Evolutionary conservation across 2,329 filamentous ascomycete species (phyloP), one percentile per base, ranked within the genome.

Genomic region (Aspergillus spinulosporus): DNA sequence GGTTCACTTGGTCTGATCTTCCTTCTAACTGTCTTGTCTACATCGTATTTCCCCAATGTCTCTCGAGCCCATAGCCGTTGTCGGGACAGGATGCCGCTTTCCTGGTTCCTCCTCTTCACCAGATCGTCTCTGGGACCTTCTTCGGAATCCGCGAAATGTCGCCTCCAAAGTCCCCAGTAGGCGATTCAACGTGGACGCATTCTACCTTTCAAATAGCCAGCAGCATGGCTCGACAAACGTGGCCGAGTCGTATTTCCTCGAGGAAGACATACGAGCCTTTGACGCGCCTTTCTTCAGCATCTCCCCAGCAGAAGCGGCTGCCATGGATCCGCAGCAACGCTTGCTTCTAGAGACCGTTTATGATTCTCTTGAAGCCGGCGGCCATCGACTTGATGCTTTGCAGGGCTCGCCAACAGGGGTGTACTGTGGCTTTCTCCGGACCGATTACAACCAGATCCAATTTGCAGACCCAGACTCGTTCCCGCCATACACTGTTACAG

Each of bases 201-300:
- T 64, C n/a, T 60, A 67, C 32, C 65, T 66, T 47, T 60, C 59
- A 3, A 57, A 68, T 36, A 37, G 60, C 39, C 21, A 46, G 12
- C 48, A 61, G 7, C 60, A 63, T 50, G 64, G 66, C 7, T 59
- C 59, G 12, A 63, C 59, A 26, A 66, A 66, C 12, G 62, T 62
- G 7, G 40, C 58, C 34, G 57, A 63, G 4, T 63, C 62, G 0
- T 61, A 66, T 31, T 66, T 68, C 36, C 29, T 69, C 7, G 32
- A 56, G 12, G 63, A 69, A 8, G 65, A 70, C 44, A 9, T 68
- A 3, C 57, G 55, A 1, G 11, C 51, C 1, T 72, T 74, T 31
- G 71, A 74, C 54, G 67, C 70, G 1, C 55, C 64, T 0, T 73
- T 74, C 51, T 74, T 74, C 52, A 65, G 66, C 44, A 69, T 73